phyloP scores from a whole-genome alignment of 768 basidiomycete species.

The Leccinum subgranulosum region DNA sequence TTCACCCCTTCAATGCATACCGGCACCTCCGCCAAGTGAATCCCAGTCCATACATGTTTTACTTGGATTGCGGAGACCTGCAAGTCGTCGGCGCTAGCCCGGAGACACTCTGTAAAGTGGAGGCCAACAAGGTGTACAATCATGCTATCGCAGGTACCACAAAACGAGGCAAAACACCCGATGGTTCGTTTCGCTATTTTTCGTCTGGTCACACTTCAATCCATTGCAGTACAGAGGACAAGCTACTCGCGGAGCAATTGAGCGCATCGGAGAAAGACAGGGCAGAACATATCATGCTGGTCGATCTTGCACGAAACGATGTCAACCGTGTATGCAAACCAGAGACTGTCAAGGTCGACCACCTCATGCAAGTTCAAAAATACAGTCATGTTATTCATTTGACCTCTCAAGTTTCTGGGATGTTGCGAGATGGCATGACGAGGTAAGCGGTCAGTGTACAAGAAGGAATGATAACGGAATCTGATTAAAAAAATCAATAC shows the following conservation, averaged over 20 bases:
- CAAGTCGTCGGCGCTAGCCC: conserved; percentile 98
- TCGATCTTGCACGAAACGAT: conserved; percentile 96
- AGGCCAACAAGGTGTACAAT: conserved; percentile 88
- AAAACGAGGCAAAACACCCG: conserved; percentile 76
- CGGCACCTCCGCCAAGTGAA: conserved; percentile 91
- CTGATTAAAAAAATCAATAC: conserved; percentile 1
- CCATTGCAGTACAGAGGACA: conserved; percentile 71
- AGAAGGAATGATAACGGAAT: conserved; percentile 1
- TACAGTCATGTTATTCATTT: conserved; percentile 98
- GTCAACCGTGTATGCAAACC: conserved; percentile 97
- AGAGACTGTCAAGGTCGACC: conserved; percentile 92
- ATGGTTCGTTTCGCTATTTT: conserved; percentile 54
- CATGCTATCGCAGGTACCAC: conserved; percentile 98
- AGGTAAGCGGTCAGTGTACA: conserved; percentile 47
- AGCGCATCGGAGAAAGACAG: conserved; percentile 89
- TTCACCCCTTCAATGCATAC: conserved; percentile 98
- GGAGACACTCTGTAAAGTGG: conserved; percentile 95
- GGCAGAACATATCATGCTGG: conserved; percentile 98
- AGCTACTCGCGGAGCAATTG: conserved; percentile 67
- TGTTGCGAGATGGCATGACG: conserved; percentile 74
- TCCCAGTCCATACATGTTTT: conserved; percentile 99
- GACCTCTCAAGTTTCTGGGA: conserved; percentile 92
- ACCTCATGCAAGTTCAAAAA: conserved; percentile 89
- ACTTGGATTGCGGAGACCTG: conserved; percentile 87
- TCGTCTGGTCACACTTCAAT: conserved; percentile 4